Conservation (phyloP, 192 early-diverging fungal species). For the Chytriomyces confervae region DNA sequence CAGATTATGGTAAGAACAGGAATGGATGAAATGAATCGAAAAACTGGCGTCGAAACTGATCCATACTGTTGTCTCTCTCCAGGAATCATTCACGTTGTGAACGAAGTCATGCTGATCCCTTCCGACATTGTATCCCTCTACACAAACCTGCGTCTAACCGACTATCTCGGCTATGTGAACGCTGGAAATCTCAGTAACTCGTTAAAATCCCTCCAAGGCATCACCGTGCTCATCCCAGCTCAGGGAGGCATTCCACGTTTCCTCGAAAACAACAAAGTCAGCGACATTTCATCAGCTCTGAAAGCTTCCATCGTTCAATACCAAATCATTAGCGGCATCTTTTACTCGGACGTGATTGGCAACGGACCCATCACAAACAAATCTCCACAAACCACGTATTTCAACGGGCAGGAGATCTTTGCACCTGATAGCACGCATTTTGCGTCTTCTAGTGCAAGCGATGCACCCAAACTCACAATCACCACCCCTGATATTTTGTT, state of each 20-base stretch:
- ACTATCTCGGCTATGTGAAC: slow-evolving; percentile 17
- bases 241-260: slow-evolving; percentile 31
- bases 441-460: slow-evolving; percentile 1
- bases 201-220: slow-evolving; percentile 26
- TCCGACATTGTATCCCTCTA: slow-evolving; percentile 26
- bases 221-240: slow-evolving; percentile 31
- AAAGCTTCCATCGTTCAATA: slow-evolving; percentile 27
- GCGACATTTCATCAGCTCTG: slow-evolving; percentile 12
- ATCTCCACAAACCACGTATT: slow-evolving; percentile 17
- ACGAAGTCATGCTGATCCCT: slow-evolving; percentile 28
- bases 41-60: slow-evolving; percentile 5
- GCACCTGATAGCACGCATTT: not conserved
- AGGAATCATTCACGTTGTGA: slow-evolving; percentile 38
- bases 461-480: slow-evolving; percentile 22
- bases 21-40: not conserved
- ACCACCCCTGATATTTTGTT: slow-evolving; percentile 31
- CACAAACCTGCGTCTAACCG: slow-evolving; percentile 4
- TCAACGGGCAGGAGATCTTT: slow-evolving; percentile 14
- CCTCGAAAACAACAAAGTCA: not conserved
- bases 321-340: slow-evolving; percentile 35
- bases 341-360: slow-evolving; percentile 20
- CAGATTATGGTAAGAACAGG: slow-evolving; percentile 11
- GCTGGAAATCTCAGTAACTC: not conserved
- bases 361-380: not conserved
- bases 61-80: not conserved